Conservation (phyloP, 768 basidiomycete species). For the Udeniomyces megalosporus region DNA sequence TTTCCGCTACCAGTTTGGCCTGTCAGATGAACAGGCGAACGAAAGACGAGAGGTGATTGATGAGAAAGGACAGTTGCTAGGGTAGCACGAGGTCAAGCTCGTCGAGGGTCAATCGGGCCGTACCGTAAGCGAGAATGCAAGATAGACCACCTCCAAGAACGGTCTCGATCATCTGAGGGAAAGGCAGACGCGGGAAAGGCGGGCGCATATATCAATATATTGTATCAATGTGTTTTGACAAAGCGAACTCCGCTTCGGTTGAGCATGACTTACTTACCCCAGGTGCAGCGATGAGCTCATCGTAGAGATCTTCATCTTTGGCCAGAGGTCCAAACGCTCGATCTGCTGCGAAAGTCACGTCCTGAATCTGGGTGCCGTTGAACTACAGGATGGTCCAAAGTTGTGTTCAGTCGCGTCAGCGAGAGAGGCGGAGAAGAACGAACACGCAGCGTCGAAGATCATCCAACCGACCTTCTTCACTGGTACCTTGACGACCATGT, state of each 20-base stretch:
- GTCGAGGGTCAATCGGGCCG: no score
- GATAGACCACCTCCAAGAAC: slow-evolving; percentile 2
- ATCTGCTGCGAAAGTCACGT: not conserved
- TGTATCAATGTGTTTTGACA: no score
- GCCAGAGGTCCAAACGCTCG: not conserved
- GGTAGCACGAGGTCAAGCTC: no score
- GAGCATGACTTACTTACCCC: not conserved
- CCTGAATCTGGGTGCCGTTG: not conserved
- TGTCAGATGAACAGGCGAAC: no score
- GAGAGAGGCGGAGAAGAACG: no score
- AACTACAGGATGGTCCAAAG: not conserved
- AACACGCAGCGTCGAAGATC: not conserved
- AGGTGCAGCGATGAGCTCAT: not conserved
- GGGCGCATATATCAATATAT: no score
- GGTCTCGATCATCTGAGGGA: not conserved
- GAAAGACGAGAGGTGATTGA: no score
- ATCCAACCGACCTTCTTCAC: slow-evolving; percentile 4
- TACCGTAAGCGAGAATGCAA: slow-evolving; percentile 3
- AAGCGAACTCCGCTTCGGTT: no score
- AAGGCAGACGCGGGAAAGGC: not conserved
- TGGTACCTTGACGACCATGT: not conserved
- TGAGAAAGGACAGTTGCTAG: no score
- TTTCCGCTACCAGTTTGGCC: slow-evolving; percentile 7
- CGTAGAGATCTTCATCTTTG: not conserved
- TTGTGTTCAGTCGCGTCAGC: no score